Percentiles rank a stretch among this genome's conserved stretches.
phyloP scores from a whole-genome alignment of 371 early-diverging fungal genomes.

The Lichtheimia corymbifera region DNA sequence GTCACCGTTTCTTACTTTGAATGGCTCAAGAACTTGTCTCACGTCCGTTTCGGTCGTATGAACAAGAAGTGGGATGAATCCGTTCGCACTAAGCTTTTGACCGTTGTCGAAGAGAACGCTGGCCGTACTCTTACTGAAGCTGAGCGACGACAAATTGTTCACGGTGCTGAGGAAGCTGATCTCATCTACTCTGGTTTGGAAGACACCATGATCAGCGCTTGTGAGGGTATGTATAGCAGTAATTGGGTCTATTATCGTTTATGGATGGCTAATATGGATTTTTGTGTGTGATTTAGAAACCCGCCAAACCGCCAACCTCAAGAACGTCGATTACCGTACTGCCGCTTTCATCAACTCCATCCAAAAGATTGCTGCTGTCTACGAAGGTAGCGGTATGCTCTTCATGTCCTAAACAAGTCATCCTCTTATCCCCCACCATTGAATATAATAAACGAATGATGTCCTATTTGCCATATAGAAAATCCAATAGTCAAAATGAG shows the following conservation, averaged over 20 bases:
- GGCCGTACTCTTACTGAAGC: conserved; percentile 65
- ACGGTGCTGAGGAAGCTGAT: conserved; percentile 91
- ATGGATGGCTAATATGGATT: background rate
- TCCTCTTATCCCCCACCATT: too few species aligned
- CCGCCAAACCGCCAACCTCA: conserved; percentile 55
- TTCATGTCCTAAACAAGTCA: conserved; percentile 55
- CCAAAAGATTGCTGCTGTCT: conserved; percentile 83
- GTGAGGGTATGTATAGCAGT: conserved; percentile 58
- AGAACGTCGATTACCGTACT: conserved; percentile 81
- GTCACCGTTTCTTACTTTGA: conserved; percentile 87
- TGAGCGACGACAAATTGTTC: conserved; percentile 79
- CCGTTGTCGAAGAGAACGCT: conserved; percentile 79
- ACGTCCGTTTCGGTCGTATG: conserved; percentile 90
- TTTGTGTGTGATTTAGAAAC: conserved; percentile 31
- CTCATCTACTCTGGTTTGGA: conserved; percentile 90
- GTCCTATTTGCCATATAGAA: too few species aligned
- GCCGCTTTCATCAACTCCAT: conserved; percentile 87
- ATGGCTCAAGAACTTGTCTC: conserved; percentile 86
- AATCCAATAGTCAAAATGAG: too few species aligned
- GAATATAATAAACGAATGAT: too few species aligned
- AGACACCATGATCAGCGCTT: conserved; percentile 80
- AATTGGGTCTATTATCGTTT: background rate
- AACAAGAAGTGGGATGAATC: conserved; percentile 90
- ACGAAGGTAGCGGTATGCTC: conserved; percentile 79
- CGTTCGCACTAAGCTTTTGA: conserved; percentile 74